Conservation (phyloP, 139 green algal genomes). For the Trebouxia sp. region DNA sequence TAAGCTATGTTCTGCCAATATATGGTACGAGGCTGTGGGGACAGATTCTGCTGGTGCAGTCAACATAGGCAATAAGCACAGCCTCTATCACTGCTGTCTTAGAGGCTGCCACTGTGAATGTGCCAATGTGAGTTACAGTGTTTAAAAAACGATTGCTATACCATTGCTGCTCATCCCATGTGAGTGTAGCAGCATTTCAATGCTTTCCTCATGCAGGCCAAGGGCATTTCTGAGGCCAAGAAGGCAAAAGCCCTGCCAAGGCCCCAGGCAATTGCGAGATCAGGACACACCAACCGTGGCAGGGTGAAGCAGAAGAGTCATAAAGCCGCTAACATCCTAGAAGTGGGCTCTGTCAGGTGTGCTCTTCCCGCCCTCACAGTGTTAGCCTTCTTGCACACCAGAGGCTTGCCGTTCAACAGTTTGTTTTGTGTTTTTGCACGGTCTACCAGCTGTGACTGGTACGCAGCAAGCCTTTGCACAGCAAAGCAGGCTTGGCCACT, state of each 20-base stretch:
- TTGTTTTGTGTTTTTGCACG: no score
- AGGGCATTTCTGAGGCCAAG: background rate
- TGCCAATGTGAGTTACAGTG: background rate
- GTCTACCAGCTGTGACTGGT: no score
- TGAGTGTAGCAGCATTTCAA: background rate
- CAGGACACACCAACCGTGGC: slow-evolving; percentile 76
- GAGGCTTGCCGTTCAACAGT: no score
- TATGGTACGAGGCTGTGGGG: no score
- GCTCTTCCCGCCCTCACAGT: no score
- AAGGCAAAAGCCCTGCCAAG: slow-evolving; percentile 15
- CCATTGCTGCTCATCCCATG: background rate
- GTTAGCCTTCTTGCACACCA: no score
- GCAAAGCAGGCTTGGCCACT: no score
- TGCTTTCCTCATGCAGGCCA: background rate
- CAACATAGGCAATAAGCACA: no score
- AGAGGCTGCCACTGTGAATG: background rate
- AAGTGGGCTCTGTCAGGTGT: slow-evolving; percentile 50
- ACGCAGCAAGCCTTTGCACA: no score
- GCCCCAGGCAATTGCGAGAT: slow-evolving; percentile 59
- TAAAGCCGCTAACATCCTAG: slow-evolving; percentile 68
- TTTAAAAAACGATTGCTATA: background rate
- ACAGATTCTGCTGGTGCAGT: no score
- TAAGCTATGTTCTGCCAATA: no score
- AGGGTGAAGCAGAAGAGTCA: slow-evolving; percentile 81
- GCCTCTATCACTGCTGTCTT: no score